Base-by-base conservation (phyloP, 306 rosid genomes). In the Dalbergia cochinchinensis region DNA sequence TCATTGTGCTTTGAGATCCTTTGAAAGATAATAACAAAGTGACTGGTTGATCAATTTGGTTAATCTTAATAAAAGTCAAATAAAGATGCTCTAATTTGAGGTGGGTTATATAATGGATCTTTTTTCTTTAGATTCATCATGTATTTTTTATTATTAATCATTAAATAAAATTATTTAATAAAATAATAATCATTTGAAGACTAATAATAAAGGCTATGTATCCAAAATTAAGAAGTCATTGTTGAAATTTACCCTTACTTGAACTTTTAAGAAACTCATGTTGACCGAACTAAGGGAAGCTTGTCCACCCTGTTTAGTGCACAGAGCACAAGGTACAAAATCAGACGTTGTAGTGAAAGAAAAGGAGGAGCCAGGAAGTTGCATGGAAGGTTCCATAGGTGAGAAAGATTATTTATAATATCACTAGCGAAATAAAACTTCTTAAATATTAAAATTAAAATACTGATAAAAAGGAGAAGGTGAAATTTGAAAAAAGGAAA, bases 341-440 rank as follows among this genome's bases (percentile, higher is more conserved):
- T 4, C 4, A 15, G 58, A 51, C 6, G 31, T 26, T 26, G 31
- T 3, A 26, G 31, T 26, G 31, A 53, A 50, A 0, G 6, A 6
- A 20, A 5, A 67, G 8, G 1, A 33, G 59, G 53, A 76, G 72
- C 41, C 7, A 6, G 41, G 88, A 81, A 85, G 77, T 41, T 85
- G 13, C 88, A 0, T 51, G 78, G 88, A 85, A 85, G 65, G 48
- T 83, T 54, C 86, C 64, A 4, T 16, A 2, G 4, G 7, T 13
- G 1, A 20, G 26, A 65, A 73, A 65, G 42, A 26, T 26, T 26
- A 26, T 55, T 42, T 26, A 19, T 35, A 35, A 35, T 20, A 20
- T 20, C 22, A 20, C 22, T 20, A 55, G 20, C 16, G 11, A n/a
- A 41, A 54, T 53, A 50, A 77, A n/a, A 13, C 0, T 26, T 26